These are phyloP conservation scores for Arachis hypogaea DNA, from an alignment of 306 rosid genomes.

Conservation along the genomic window DNA sequence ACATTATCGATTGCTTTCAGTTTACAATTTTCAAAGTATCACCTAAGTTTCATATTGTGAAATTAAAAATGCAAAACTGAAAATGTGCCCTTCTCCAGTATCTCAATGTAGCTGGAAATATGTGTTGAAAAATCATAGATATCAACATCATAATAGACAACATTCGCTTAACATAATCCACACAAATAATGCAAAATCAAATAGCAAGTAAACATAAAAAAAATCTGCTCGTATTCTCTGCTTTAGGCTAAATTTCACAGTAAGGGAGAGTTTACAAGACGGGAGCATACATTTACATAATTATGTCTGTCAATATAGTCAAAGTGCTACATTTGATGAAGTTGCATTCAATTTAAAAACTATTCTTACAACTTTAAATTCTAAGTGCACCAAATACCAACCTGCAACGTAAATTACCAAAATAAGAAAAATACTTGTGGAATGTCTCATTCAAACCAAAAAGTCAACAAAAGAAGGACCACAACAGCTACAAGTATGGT, in stretches of 20 bases:
- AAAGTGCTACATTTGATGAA: conserved; percentile 42
- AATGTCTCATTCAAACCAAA: too few species aligned
- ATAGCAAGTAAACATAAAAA: conserved; percentile 33
- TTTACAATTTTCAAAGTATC: not conserved
- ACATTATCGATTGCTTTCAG: not conserved
- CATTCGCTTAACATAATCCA: conserved; percentile 48
- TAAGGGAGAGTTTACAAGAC: conserved; percentile 41
- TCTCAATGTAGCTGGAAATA: conserved; percentile 13
- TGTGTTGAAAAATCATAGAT: conserved; percentile 32
- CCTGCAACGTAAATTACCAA: too few species aligned
- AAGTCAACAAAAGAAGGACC: too few species aligned
- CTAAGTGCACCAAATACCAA: too few species aligned
- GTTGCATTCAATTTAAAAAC: conserved; percentile 36
- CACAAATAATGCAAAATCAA: conserved; percentile 49
- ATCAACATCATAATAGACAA: conserved; percentile 39
- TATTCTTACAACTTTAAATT: too few species aligned
- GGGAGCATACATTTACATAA: conserved; percentile 43
- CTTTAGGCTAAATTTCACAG: conserved; percentile 35
- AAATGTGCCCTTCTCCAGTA: conserved; percentile 2
- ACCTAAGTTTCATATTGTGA: not conserved
- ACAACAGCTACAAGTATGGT: too few species aligned
- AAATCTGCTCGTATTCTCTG: conserved; percentile 26
- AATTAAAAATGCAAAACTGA: not conserved
- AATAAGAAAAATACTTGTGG: too few species aligned
- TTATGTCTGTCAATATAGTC: conserved; percentile 37